Percentiles rank a stretch among this genome's conserved stretches.
Conservation (phyloP, 2,329 filamentous ascomycete genomes). For the Stagonosporopsis tanaceti region DNA sequence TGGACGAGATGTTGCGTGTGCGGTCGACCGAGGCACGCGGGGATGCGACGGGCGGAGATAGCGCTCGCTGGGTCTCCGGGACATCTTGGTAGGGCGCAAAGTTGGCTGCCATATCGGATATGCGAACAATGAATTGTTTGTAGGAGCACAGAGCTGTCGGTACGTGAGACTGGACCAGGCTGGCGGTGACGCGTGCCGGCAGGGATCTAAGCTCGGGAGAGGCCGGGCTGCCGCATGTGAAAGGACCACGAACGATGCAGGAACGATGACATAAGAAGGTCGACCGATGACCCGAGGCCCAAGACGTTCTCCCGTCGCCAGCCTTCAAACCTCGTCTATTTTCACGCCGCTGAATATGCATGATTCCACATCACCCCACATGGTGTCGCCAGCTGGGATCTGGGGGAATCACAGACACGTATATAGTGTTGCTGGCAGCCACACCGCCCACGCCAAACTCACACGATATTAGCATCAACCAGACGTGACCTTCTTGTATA, state of each 20-base stretch:
- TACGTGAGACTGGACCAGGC: slow-evolving; percentile 17
- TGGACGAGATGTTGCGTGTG: slow-evolving; percentile 39
- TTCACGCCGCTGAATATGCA: slow-evolving; percentile 24
- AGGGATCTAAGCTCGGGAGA: slow-evolving; percentile 24
- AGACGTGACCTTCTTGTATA: neutral
- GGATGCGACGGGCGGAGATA: slow-evolving; percentile 71
- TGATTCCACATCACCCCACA: slow-evolving; percentile 44
- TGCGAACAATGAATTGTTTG: neutral
- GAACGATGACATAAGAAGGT: slow-evolving; percentile 15
- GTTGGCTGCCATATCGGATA: slow-evolving; percentile 54
- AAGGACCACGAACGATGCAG: neutral
- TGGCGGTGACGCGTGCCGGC: slow-evolving; percentile 23
- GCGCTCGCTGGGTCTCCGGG: slow-evolving; percentile 81
- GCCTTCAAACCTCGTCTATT: slow-evolving; percentile 17
- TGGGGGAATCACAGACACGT: slow-evolving; percentile 37
- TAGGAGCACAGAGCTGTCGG: neutral
- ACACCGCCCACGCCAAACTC: slow-evolving; percentile 33
- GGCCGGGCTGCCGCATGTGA: slow-evolving; percentile 24
- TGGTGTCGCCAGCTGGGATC: slow-evolving; percentile 21
- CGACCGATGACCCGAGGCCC: slow-evolving; percentile 10
- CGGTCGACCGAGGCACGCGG: slow-evolving; percentile 50
- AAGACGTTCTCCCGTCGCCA: slow-evolving; percentile 14
- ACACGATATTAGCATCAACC: slow-evolving; percentile 9
- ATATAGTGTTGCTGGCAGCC: slow-evolving; percentile 33
- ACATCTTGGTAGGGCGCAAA: slow-evolving; percentile 97